phyloP scores from a whole-genome alignment of 2,329 filamentous ascomycete genomes.

The Penicillium janthinellum region DNA sequence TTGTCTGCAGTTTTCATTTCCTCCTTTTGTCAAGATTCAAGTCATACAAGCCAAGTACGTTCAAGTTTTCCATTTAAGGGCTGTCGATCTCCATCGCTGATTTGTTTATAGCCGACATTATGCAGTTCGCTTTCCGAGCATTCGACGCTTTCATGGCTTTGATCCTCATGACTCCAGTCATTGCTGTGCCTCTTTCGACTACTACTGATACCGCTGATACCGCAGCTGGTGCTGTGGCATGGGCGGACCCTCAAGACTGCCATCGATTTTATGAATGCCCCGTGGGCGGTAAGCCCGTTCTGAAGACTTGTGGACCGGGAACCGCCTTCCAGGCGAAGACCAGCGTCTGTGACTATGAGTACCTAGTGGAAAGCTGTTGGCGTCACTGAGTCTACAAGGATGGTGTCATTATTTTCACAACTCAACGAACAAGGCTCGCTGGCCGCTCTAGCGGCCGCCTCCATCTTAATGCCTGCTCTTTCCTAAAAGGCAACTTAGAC shows the following conservation, averaged over 20 bases:
- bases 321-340: slow-evolving; percentile 10
- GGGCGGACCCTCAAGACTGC: slow-evolving; percentile 13
- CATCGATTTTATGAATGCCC: slow-evolving; percentile 15
- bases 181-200: neutral
- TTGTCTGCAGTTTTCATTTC: neutral
- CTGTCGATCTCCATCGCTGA: neutral
- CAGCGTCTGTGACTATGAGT: slow-evolving; percentile 13
- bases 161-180: neutral
- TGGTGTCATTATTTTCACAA: neutral
- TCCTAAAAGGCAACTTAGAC: no score
- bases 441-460: no score
- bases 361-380: slow-evolving; percentile 11
- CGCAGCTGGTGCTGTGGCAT: slow-evolving; percentile 1
- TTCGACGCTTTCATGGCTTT: slow-evolving; percentile 2
- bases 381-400: neutral
- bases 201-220: neutral
- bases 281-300: slow-evolving; percentile 8
- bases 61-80: neutral
- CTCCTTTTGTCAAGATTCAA: neutral
- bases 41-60: neutral
- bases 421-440: neutral
- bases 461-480: no score
- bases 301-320: slow-evolving; percentile 15
- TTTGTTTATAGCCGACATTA: neutral
- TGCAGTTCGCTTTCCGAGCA: slow-evolving; percentile 1